Conservation (phyloP, 495 filamentous ascomycete genomes). For the Endocarpon pusillum region DNA sequence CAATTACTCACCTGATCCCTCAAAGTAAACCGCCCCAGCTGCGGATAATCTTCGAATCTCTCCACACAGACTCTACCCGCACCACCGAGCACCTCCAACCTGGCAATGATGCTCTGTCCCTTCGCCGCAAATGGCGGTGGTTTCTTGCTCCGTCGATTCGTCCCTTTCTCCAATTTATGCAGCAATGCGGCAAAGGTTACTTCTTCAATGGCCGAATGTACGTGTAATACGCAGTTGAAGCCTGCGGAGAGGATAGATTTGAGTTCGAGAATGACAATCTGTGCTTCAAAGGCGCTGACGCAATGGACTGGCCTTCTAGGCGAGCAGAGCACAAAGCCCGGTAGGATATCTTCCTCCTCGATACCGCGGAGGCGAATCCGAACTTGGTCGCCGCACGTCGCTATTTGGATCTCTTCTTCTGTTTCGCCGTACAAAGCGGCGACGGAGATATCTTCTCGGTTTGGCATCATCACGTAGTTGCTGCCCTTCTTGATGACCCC, state of each 20-base stretch:
- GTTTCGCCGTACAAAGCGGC: slow-evolving; percentile 85
- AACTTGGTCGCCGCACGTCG: slow-evolving; percentile 86
- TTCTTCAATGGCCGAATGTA: slow-evolving; percentile 86
- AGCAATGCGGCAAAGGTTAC: slow-evolving; percentile 73
- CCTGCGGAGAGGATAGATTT: slow-evolving; percentile 83
- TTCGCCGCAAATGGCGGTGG: slow-evolving; percentile 82
- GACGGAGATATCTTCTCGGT: slow-evolving; percentile 60
- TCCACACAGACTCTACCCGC: slow-evolving; percentile 84
- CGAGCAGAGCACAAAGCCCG: slow-evolving; percentile 94
- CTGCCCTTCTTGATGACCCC: slow-evolving; percentile 79
- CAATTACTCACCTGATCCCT: slow-evolving; percentile 60
- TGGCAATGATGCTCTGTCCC: slow-evolving; percentile 85
- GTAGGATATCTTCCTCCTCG: slow-evolving; percentile 92
- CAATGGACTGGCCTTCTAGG: slow-evolving; percentile 82
- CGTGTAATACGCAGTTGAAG: slow-evolving; percentile 84
- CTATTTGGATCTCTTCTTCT: slow-evolving; percentile 71
- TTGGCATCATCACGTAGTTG: slow-evolving; percentile 84
- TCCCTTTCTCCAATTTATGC: slow-evolving; percentile 93
- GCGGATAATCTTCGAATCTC: slow-evolving; percentile 80
- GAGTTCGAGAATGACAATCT: slow-evolving; percentile 88
- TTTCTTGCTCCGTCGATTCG: slow-evolving; percentile 80
- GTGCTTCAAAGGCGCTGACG: slow-evolving; percentile 81
- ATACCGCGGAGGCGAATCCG: slow-evolving; percentile 80
- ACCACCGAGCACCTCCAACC: slow-evolving; percentile 68
- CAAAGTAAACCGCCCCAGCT: slow-evolving; percentile 87